These are phyloP conservation scores for Moelleriella libera DNA, from an alignment of 2,329 filamentous ascomycete genomes.

Conservation along the genomic window DNA sequence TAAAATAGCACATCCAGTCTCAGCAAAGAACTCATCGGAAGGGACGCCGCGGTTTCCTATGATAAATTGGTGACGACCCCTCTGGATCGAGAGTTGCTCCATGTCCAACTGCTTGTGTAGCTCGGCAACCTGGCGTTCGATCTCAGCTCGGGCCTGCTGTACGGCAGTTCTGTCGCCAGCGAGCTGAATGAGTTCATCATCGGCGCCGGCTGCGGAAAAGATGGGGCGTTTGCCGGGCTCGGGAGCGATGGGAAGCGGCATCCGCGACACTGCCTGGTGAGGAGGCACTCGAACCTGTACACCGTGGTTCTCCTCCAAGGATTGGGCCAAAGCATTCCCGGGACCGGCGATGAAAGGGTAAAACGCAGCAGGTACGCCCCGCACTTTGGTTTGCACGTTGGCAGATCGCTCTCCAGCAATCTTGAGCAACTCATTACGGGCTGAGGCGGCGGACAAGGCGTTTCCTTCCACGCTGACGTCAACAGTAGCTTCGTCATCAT, in stretches of 20 bases:
- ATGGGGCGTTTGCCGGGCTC: conserved; percentile 49
- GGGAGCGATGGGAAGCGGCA: conserved; percentile 50
- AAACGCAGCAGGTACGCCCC: conserved; percentile 76
- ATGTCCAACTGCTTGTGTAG: conserved; percentile 63
- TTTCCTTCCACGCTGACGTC: conserved; percentile 87
- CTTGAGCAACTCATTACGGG: conserved; percentile 68
- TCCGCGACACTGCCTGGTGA: conserved; percentile 61
- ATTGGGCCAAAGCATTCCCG: conserved; percentile 51
- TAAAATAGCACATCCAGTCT: conserved; percentile 83
- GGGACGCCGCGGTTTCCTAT: conserved; percentile 71
- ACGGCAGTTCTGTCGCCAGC: conserved; percentile 75
- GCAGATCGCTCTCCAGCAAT: conserved; percentile 80
- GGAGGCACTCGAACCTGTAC: conserved; percentile 73
- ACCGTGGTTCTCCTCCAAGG: conserved; percentile 63
- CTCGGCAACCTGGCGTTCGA: conserved; percentile 66
- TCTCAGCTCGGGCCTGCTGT: conserved; percentile 62
- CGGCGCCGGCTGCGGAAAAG: conserved; percentile 54
- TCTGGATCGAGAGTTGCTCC: conserved; percentile 69
- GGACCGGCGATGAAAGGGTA: conserved; percentile 89
- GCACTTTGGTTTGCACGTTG: conserved; percentile 68
- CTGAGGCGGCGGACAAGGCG: conserved; percentile 71
- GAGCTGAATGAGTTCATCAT: conserved; percentile 67
- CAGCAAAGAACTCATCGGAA: conserved; percentile 71
- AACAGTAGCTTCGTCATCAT: conserved; percentile 72
- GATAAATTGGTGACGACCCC: conserved; percentile 87